phyloP scores from a whole-genome alignment of 208 protist species.

The Tritrichomonas musculus region DNA sequence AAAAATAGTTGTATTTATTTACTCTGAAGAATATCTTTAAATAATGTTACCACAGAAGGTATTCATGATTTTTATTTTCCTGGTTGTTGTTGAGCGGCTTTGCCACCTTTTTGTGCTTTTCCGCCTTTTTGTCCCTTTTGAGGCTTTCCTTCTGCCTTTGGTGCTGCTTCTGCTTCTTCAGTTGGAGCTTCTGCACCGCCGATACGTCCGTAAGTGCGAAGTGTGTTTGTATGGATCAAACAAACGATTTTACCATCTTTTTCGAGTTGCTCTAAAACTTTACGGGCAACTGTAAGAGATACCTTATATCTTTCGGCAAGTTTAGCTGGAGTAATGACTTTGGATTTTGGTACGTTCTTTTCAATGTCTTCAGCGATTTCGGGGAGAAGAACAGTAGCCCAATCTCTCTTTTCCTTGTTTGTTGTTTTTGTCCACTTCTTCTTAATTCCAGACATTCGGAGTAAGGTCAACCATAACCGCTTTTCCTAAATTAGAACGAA shows the following conservation, averaged over 20 bases:
- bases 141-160: no score
- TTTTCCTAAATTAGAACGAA: no score
- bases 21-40: no score
- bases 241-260: not conserved
- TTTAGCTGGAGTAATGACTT: not conserved
- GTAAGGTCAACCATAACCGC: no score
- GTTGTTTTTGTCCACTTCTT: slow-evolving; percentile 17
- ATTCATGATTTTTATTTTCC: no score
- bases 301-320: not conserved
- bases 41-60: no score
- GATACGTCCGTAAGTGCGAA: not conserved
- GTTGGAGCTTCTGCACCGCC: not conserved
- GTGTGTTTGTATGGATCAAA: not conserved
- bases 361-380: not conserved
- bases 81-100: no score
- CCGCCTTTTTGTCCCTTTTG: no score
- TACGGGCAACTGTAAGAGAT: not conserved
- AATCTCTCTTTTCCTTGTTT: slow-evolving; percentile 7
- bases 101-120: no score
- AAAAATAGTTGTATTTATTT: no score
- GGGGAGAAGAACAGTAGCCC: not conserved
- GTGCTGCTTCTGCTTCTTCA: not conserved
- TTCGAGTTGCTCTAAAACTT: not conserved
- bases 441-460: not conserved
- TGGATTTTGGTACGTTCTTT: not conserved